A percentile compares a stretch with the other conserved stretches of the same genome.
Evolutionary conservation across 345 rosid species (phyloP).

Genomic region (Melaleuca alternifolia): DNA sequence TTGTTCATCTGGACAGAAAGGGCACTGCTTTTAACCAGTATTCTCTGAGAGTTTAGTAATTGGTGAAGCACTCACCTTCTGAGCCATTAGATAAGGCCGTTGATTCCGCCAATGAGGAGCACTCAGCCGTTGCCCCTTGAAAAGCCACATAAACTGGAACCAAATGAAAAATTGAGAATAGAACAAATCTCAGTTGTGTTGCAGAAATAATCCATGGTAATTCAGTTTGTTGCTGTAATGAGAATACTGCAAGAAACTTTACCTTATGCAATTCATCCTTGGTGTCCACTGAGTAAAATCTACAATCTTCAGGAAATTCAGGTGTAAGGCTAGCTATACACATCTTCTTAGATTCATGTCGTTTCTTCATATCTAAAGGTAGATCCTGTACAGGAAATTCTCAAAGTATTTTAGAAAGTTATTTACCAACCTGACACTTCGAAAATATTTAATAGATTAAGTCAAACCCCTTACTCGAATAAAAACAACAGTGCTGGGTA

Average conservation of each 20-base stretch:
- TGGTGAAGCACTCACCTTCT: conserved; percentile 36
- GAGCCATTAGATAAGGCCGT: conserved; percentile 69
- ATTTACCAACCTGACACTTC: background rate
- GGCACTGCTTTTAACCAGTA: background rate
- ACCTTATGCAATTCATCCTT: conserved; percentile 95
- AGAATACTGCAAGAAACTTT: background rate
- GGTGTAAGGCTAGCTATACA: conserved; percentile 54
- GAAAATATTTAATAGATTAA: background rate
- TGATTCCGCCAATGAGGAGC: conserved; percentile 86
- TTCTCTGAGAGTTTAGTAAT: background rate
- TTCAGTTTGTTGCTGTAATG: background rate
- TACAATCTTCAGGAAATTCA: conserved; percentile 85
- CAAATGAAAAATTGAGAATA: background rate
- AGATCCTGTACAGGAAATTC: conserved; percentile 39
- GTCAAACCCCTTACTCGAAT: conserved; percentile 59
- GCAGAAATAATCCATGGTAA: background rate
- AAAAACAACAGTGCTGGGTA: conserved; percentile 80
- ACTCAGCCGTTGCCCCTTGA: conserved; percentile 75
- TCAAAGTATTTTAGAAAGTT: background rate
- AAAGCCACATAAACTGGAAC: conserved; percentile 78
- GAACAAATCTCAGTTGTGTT: background rate
- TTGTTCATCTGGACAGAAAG: background rate
- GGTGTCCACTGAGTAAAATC: conserved; percentile 78
- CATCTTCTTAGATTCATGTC: conserved; percentile 57
- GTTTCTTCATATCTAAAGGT: conserved; percentile 55